These are phyloP conservation scores for Gremmenia infestans DNA, from an alignment of 2,329 filamentous ascomycete genomes.

Conservation along the genomic window DNA sequence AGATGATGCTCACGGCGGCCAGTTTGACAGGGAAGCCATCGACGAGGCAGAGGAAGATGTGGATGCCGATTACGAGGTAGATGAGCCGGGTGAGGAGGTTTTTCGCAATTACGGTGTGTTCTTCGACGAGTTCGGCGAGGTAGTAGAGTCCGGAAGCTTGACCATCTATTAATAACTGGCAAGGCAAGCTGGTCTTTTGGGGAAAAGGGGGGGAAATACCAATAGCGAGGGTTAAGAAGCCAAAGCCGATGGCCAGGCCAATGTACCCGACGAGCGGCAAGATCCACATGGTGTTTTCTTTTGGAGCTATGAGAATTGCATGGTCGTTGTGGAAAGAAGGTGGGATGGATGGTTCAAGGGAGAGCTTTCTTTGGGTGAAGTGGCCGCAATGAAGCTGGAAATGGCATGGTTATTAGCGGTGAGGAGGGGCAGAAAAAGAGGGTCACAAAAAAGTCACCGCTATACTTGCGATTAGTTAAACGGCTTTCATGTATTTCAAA, in stretches of 20 bases:
- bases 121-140: constrained; percentile 94
- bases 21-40: constrained; percentile 81
- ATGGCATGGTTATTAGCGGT: constrained; percentile 1
- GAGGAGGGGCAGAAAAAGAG: constrained; percentile 9
- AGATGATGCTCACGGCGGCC: constrained; percentile 69
- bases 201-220: constrained; percentile 45
- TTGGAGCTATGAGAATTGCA: constrained; percentile 23
- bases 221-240: constrained; percentile 90
- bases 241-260: constrained; percentile 83
- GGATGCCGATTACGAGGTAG: constrained; percentile 71
- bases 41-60: constrained; percentile 68
- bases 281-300: constrained; percentile 66
- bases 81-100: constrained; percentile 81
- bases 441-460: constrained; percentile 14
- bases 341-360: neutral
- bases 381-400: neutral
- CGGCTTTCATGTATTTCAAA: neutral
- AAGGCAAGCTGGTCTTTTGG: neutral
- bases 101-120: constrained; percentile 91
- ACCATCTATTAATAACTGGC: constrained; percentile 4
- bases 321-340: constrained; percentile 9
- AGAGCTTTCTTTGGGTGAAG: neutral
- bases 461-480: neutral
- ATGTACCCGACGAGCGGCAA: constrained; percentile 86
- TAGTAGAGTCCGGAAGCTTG: constrained; percentile 96